These are phyloP conservation scores for Kodamaea sagamina DNA, from an alignment of 805 yeast species.

Conservation along the genomic window DNA sequence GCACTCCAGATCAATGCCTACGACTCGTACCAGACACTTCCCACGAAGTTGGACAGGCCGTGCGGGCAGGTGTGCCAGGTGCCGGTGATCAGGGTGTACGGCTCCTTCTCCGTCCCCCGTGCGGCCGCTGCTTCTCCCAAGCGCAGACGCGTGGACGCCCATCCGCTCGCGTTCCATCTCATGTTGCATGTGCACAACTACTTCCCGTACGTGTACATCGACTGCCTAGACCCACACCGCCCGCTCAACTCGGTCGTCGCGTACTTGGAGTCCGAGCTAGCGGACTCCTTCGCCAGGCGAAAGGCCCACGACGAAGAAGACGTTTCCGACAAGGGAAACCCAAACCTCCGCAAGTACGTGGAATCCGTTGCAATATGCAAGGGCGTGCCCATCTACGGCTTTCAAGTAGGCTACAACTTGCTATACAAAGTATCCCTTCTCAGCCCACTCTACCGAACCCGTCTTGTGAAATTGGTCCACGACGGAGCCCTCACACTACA, in stretches of 20 bases:
- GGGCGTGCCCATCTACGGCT: conserved; percentile 86
- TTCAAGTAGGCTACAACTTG: conserved; percentile 59
- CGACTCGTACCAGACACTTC: conserved; percentile 65
- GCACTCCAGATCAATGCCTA: conserved; percentile 58
- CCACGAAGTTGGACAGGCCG: conserved; percentile 55
- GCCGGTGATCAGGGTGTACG: conserved; percentile 79
- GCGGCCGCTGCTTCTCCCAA: not conserved
- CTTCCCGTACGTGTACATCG: conserved; percentile 77
- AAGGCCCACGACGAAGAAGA: conserved; percentile 11
- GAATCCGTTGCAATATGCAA: conserved; percentile 66
- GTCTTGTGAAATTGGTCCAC: conserved; percentile 51
- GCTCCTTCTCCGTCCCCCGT: conserved; percentile 55
- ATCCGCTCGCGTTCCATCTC: conserved; percentile 26
- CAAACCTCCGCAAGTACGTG: conserved; percentile 40
- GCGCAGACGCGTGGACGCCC: conserved; percentile 4
- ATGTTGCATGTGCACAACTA: conserved; percentile 78
- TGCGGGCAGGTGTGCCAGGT: conserved; percentile 47
- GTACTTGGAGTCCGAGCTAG: conserved; percentile 47
- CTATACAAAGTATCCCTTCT: conserved; percentile 69
- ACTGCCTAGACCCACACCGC: conserved; percentile 48
- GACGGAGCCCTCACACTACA: conserved; percentile 17
- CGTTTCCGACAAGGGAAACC: conserved; percentile 3
- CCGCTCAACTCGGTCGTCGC: conserved; percentile 39
- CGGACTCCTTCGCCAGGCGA: conserved; percentile 34
- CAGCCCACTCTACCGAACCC: conserved; percentile 58